phyloP scores from a whole-genome alignment of 1,284 basidiomycete species.

The Porodaedalea pini region DNA sequence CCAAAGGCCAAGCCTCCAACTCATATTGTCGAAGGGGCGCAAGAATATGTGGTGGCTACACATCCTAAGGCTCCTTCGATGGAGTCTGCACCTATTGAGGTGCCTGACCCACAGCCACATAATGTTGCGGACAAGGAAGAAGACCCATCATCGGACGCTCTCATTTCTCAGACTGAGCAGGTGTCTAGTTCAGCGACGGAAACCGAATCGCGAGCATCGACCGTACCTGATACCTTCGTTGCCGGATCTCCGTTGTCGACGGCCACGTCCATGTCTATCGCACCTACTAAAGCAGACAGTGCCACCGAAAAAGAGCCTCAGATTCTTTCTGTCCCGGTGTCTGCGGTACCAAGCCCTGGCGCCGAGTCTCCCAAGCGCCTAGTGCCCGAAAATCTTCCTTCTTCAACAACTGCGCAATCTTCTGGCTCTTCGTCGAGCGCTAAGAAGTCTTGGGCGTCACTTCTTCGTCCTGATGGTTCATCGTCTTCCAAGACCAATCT shows the following conservation, averaged over 20 bases:
- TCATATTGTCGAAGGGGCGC: slow-evolving; percentile 14
- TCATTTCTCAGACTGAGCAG: not conserved
- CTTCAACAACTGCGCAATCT: slow-evolving; percentile 26
- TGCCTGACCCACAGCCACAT: not conserved
- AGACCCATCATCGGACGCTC: not conserved
- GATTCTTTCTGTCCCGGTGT: slow-evolving; percentile 9
- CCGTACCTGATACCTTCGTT: slow-evolving; percentile 43
- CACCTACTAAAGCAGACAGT: slow-evolving; percentile 20
- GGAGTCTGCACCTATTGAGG: not conserved
- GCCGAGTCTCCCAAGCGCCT: slow-evolving; percentile 4
- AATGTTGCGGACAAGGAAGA: not conserved
- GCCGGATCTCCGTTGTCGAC: slow-evolving; percentile 59
- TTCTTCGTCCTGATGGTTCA: slow-evolving; percentile 48
- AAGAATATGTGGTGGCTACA: not conserved
- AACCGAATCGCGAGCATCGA: slow-evolving; percentile 39
- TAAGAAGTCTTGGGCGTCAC: slow-evolving; percentile 76
- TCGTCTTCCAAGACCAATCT: slow-evolving; percentile 43
- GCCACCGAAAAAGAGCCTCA: slow-evolving; percentile 17
- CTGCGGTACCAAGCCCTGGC: slow-evolving; percentile 16
- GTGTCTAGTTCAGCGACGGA: slow-evolving; percentile 32
- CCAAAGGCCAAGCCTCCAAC: slow-evolving; percentile 18
- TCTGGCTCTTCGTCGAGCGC: slow-evolving; percentile 34
- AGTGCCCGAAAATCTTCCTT: slow-evolving; percentile 27
- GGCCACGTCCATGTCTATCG: slow-evolving; percentile 51
- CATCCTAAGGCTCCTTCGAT: not conserved